Conservation (phyloP, 2,329 filamentous ascomycete species). For the Colletotrichum orbiculare region DNA sequence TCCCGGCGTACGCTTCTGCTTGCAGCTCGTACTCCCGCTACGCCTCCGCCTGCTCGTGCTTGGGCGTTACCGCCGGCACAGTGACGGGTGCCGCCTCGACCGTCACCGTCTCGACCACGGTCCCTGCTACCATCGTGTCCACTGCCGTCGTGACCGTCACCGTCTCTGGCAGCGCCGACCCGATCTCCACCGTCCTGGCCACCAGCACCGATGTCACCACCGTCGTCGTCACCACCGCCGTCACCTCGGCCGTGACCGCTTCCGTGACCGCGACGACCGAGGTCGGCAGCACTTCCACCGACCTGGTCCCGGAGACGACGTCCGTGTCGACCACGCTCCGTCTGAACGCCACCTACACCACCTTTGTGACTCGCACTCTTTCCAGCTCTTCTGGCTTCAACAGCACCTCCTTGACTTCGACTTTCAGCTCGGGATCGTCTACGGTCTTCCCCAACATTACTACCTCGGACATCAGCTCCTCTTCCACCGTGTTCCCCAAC, state of each 20-base stretch:
- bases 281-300: slow-evolving; percentile 28
- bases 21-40: slow-evolving; percentile 39
- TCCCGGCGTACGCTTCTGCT: slow-evolving; percentile 40
- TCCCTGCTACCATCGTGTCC: slow-evolving; percentile 31
- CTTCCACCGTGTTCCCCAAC: slow-evolving; percentile 19
- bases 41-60: slow-evolving; percentile 41
- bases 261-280: slow-evolving; percentile 25
- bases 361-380: slow-evolving; percentile 31
- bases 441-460: slow-evolving; percentile 4
- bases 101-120: slow-evolving; percentile 29
- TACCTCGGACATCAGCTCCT: not conserved
- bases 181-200: slow-evolving; percentile 16
- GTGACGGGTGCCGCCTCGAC: slow-evolving; percentile 34
- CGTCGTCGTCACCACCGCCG: slow-evolving; percentile 9
- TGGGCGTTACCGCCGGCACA: slow-evolving; percentile 39
- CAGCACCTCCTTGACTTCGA: slow-evolving; percentile 9
- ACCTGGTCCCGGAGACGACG: slow-evolving; percentile 29
- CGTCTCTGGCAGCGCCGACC: slow-evolving; percentile 20
- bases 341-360: slow-evolving; percentile 33
- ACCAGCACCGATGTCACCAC: slow-evolving; percentile 11
- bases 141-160: slow-evolving; percentile 34
- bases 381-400: slow-evolving; percentile 9
- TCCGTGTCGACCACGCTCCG: slow-evolving; percentile 27
- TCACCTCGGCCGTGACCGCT: slow-evolving; percentile 18
- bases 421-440: not conserved